phyloP scores from a whole-genome alignment of 2,329 filamentous ascomycete species.

The Triangularia setosa region DNA sequence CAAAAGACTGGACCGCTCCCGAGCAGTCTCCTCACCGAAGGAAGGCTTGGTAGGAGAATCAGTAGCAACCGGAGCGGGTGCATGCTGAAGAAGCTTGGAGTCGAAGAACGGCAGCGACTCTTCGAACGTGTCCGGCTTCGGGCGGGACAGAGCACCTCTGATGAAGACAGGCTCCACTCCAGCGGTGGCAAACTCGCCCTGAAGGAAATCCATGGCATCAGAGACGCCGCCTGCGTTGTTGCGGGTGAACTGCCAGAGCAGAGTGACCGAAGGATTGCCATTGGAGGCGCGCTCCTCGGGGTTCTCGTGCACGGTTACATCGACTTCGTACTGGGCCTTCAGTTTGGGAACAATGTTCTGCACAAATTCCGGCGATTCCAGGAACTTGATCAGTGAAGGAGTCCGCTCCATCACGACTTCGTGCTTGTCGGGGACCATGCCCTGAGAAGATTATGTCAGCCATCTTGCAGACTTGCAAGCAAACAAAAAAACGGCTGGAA shows the following conservation, averaged over 20 bases:
- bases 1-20: constrained; percentile 79
- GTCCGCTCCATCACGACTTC: constrained; percentile 80
- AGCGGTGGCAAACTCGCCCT: constrained; percentile 77
- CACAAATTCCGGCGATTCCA: constrained; percentile 77
- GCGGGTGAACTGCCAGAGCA: constrained; percentile 82
- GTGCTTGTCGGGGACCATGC: constrained; percentile 96
- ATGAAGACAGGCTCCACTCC: constrained; percentile 85
- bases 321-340: constrained; percentile 87
- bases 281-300: constrained; percentile 55
- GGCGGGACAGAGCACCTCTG: constrained; percentile 93
- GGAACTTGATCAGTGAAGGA: constrained; percentile 71
- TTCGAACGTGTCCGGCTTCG: constrained; percentile 97
- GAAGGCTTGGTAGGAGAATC: constrained; percentile 85
- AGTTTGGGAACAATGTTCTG: constrained; percentile 78
- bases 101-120: constrained; percentile 96
- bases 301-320: constrained; percentile 69
- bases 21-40: constrained; percentile 76
- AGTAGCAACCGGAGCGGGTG: constrained; percentile 72
- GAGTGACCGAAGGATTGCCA: constrained; percentile 54
- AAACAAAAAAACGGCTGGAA: too few species aligned
- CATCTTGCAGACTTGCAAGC: neutral
- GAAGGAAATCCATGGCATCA: constrained; percentile 92
- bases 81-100: constrained; percentile 92
- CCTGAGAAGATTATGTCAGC: constrained; percentile 43
- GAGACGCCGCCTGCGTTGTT: constrained; percentile 95